Percentiles rank a stretch among this genome's conserved stretches.
Evolutionary conservation across 805 yeast genomes (phyloP).

Genomic region (Priceomyces melissophilus): DNA sequence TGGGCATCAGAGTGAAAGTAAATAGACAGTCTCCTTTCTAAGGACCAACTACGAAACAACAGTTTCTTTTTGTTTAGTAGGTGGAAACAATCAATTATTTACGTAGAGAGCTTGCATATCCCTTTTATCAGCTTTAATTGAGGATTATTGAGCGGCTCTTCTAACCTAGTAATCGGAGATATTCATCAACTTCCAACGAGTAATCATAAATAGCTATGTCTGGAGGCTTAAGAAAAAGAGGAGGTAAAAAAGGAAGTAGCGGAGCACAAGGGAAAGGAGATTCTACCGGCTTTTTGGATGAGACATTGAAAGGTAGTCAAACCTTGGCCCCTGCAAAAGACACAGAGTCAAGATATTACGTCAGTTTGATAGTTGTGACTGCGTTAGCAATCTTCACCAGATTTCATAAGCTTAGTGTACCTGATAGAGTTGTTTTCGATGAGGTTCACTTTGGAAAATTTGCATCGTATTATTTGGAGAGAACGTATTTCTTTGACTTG

Average conservation of each 20-base stretch:
- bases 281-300: constrained; percentile 1
- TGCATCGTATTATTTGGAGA: constrained; percentile 79
- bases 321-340: constrained; percentile 15
- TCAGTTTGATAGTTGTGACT: constrained; percentile 39
- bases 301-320: constrained; percentile 1
- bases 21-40: too few species aligned
- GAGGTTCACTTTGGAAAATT: constrained; percentile 87
- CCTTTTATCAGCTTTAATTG: background rate
- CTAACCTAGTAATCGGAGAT: too few species aligned
- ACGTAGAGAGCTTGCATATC: background rate
- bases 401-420: constrained; percentile 59
- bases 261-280: constrained; percentile 4
- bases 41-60: background rate
- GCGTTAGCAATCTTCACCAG: constrained; percentile 48
- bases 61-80: background rate
- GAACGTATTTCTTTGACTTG: constrained; percentile 91
- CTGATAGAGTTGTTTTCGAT: constrained; percentile 78
- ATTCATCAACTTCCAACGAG: too few species aligned
- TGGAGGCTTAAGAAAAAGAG: constrained; percentile 24
- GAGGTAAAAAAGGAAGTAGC: constrained; percentile 18
- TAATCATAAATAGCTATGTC: constrained; percentile 16
- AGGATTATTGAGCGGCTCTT: background rate
- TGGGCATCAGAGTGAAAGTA: too few species aligned
- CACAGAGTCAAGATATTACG: constrained; percentile 27
- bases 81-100: background rate